Conservation (phyloP, 1,284 basidiomycete genomes). For the Ceratobasidium papillatum region DNA sequence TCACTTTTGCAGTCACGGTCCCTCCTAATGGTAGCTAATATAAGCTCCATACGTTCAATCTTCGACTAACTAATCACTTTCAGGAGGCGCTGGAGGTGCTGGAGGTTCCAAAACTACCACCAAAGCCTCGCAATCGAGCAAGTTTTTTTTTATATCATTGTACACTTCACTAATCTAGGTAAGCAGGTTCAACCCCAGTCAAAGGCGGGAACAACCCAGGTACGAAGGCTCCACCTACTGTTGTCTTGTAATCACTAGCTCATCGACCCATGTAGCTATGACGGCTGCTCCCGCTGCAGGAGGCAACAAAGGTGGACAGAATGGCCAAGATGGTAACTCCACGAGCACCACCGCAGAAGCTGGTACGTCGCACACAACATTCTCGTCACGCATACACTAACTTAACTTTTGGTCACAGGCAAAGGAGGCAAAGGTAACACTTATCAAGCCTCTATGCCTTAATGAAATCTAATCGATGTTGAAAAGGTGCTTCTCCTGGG, state of each 20-base stretch:
- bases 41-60: background rate
- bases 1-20: slow-evolving; percentile 1
- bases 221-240: background rate
- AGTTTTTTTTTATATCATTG: background rate
- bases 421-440: slow-evolving; percentile 24
- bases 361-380: background rate
- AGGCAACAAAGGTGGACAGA: background rate
- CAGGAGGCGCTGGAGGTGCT: background rate
- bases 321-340: background rate
- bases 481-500: background rate
- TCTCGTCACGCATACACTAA: background rate
- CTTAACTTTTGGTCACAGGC: background rate
- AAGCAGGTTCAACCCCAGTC: background rate
- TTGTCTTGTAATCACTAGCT: background rate
- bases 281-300: background rate
- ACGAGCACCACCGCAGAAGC: background rate
- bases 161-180: background rate
- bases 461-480: background rate
- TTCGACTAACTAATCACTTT: background rate
- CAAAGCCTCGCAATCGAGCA: background rate
- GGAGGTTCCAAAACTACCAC: background rate
- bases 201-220: background rate
- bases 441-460: background rate
- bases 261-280: background rate
- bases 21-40: background rate